These are phyloP conservation scores for Cyclotella atomus DNA, from an alignment of 108 stramenopile species.

Conservation along the genomic window DNA sequence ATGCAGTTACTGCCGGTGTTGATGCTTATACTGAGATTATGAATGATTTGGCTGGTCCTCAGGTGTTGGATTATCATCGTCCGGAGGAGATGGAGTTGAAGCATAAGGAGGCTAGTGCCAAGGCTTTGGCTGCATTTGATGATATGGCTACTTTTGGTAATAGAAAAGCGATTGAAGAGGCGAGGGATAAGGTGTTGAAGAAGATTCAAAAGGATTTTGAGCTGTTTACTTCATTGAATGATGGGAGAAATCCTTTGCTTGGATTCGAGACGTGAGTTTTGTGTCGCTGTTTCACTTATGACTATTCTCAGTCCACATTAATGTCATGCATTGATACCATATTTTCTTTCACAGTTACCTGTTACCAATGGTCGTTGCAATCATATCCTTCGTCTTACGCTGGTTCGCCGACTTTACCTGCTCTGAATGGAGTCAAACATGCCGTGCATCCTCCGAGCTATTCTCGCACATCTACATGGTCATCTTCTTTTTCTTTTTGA, in stretches of 20 bases:
- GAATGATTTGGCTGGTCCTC: conserved; percentile 87
- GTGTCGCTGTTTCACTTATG: background rate
- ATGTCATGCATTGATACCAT: background rate
- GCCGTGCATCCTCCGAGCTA: conserved; percentile 74
- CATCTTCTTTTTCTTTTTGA: conserved; percentile 80
- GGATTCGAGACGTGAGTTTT: conserved; percentile 76
- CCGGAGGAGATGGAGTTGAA: conserved; percentile 78
- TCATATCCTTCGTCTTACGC: conserved; percentile 75
- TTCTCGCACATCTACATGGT: conserved; percentile 84
- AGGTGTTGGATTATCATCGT: conserved; percentile 69
- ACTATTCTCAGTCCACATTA: conserved; percentile 4
- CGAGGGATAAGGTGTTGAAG: conserved; percentile 61
- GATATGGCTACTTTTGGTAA: conserved; percentile 95
- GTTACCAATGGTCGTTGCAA: conserved; percentile 82
- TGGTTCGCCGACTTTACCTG: conserved; percentile 85
- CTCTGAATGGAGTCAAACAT: conserved; percentile 74
- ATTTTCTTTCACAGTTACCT: conserved; percentile 60
- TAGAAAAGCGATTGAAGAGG: conserved; percentile 67
- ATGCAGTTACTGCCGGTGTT: conserved; percentile 83
- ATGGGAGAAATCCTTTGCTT: conserved; percentile 86
- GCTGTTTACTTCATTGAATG: conserved; percentile 84
- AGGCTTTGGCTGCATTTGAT: conserved; percentile 78
- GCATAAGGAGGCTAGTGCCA: conserved; percentile 56
- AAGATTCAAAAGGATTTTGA: conserved; percentile 73
- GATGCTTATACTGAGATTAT: conserved; percentile 85